Evolutionary conservation across 768 basidiomycete genomes (phyloP), one percentile per base, ranked within the genome.

Genomic region (Leccinum sublutescens): DNA sequence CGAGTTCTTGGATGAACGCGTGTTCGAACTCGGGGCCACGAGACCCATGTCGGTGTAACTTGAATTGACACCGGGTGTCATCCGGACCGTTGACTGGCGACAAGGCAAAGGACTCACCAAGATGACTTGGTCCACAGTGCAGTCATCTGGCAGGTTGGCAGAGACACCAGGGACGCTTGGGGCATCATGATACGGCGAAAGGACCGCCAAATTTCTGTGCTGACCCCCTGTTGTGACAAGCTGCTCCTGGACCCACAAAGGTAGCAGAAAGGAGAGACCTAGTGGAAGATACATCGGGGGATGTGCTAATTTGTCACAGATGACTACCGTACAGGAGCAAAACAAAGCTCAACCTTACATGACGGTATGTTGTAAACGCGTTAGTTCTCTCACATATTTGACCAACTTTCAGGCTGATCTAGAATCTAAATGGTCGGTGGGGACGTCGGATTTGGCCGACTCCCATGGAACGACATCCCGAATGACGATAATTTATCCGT

Each of bases 21-120:
- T 69, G 68, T 71, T 74, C 72, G n/a, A 56, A 64, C 21, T 66
- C 66, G 45, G 76, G 78, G 57, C 68, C 74, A 54, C 77, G 76
- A 52, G 73, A 74, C 10, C 79, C 79, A 56, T 80, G 79, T 52
- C 77, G 62, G 60, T 74, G 76, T 68, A 80, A 71, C 79, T 79
- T 55, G 53, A 19, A 12, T 50, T 36, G 23, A 36, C 31, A 21
- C 25, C 29, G 7, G 59, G 60, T 1, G 53, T 54, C 56, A 60
- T 31, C 6, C 17, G 47, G 15, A 14, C 33, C 14, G 25, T 4
- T 23, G n/a, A 1, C 15, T 19, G 8, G 21, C 5, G 9, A 3
- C 12, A 33, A 25, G 23, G 5, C 4, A 23, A 25, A 48, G 15
- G 17, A 54, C 68, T 51, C 62, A 78, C 78, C 62, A 76, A 56